A percentile compares a stretch with the other conserved stretches of the same genome.
These are phyloP conservation scores for Aegilops umbellulata DNA, from an alignment of 176 grass and related monocot species.

Conservation along the genomic window DNA sequence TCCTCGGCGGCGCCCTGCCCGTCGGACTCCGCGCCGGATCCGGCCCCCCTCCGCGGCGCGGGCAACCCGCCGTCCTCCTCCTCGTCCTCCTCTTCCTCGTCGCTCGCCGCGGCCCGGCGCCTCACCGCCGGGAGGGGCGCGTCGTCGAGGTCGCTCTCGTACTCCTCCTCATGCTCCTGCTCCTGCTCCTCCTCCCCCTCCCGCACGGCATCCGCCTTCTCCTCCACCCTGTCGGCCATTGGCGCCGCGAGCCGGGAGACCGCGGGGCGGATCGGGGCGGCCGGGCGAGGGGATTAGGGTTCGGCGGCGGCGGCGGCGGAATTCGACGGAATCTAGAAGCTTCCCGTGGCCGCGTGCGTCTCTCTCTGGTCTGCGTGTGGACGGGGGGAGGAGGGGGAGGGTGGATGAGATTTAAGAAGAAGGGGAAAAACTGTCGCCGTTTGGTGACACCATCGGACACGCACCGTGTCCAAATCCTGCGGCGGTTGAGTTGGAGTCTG, in stretches of 20 bases:
- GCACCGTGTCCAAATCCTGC: slow-evolving; percentile 3
- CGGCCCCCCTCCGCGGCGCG: slow-evolving; percentile 12
- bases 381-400: neutral
- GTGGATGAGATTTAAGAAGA: slow-evolving; percentile 19
- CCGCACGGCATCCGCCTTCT: neutral
- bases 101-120: slow-evolving; percentile 77
- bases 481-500: neutral
- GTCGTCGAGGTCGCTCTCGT: slow-evolving; percentile 96
- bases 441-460: slow-evolving; percentile 2
- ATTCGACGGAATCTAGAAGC: slow-evolving; percentile 40
- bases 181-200: slow-evolving; percentile 11
- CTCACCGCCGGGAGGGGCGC: slow-evolving; percentile 58
- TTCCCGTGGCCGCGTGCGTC: neutral
- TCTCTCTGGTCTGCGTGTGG: neutral
- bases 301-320: neutral
- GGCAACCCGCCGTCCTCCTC: slow-evolving; percentile 1
- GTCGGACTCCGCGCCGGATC: slow-evolving; percentile 75
- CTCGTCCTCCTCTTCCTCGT: slow-evolving; percentile 63
- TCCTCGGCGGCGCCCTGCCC: slow-evolving; percentile 80
- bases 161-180: slow-evolving; percentile 46
- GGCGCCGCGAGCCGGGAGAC: slow-evolving; percentile 23
- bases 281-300: slow-evolving; percentile 18
- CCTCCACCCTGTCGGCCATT: slow-evolving; percentile 48
- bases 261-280: slow-evolving; percentile 9
- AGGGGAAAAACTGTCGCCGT: neutral